These are phyloP conservation scores for Triangularia setosa DNA, from an alignment of 2,329 filamentous ascomycete genomes.

Conservation along the genomic window DNA sequence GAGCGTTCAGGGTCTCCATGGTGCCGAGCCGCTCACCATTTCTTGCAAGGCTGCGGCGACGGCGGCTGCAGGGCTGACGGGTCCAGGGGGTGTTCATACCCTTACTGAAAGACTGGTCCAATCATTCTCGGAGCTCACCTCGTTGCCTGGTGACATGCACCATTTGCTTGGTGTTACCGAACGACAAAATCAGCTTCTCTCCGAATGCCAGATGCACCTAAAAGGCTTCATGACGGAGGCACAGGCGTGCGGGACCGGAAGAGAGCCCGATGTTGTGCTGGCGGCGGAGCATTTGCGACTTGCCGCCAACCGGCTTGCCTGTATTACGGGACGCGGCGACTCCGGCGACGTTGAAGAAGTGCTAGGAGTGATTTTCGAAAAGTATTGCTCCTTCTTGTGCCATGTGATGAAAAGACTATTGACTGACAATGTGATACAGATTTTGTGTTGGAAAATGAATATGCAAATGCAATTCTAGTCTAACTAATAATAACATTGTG, in stretches of 20 bases:
- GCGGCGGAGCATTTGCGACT: constrained; percentile 84
- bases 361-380: constrained; percentile 94
- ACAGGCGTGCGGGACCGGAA: constrained; percentile 26
- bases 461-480: not conserved
- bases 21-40: constrained; percentile 51
- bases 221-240: constrained; percentile 67
- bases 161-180: constrained; percentile 88
- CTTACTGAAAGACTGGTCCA: constrained; percentile 65
- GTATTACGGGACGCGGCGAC: constrained; percentile 83
- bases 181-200: constrained; percentile 78
- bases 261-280: constrained; percentile 76
- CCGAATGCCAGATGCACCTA: constrained; percentile 67
- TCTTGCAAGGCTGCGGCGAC: constrained; percentile 64
- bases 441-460: constrained; percentile 46
- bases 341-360: constrained; percentile 92
- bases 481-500: constrained; percentile 9
- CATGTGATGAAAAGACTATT: constrained; percentile 2
- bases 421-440: constrained; percentile 27
- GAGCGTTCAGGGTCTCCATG: constrained; percentile 39
- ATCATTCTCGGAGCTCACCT: constrained; percentile 68
- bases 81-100: constrained; percentile 62
- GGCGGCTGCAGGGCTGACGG: constrained; percentile 29
- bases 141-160: constrained; percentile 66
- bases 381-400: constrained; percentile 53
- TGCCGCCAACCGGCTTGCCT: constrained; percentile 74